Conservation (phyloP, 2,329 filamentous ascomycete species). For the Pseudogymnoascus sp. region DNA sequence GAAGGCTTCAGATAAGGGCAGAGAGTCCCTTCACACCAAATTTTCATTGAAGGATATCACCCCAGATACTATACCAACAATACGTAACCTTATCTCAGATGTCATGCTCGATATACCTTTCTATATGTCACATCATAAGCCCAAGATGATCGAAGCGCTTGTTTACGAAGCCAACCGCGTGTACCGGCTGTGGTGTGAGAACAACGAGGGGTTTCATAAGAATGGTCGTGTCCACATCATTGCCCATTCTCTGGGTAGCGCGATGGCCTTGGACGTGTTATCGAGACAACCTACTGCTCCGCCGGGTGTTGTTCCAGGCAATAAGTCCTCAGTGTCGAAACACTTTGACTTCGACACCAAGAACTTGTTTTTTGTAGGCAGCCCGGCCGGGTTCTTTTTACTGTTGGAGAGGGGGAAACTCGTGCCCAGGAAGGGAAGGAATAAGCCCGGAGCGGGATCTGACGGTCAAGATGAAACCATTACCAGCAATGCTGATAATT, state of each 20-base stretch:
- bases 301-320: constrained; percentile 42
- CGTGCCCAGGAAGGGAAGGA: constrained; percentile 66
- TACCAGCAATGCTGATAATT: constrained; percentile 70
- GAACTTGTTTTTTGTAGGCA: constrained; percentile 83
- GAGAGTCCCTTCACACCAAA: constrained; percentile 41
- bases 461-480: constrained; percentile 49
- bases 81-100: constrained; percentile 91
- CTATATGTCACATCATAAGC: constrained; percentile 93
- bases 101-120: constrained; percentile 98
- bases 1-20: constrained; percentile 44
- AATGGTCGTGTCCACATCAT: constrained; percentile 84
- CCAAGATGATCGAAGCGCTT: constrained; percentile 86
- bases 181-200: constrained; percentile 90
- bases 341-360: constrained; percentile 88
- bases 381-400: constrained; percentile 87
- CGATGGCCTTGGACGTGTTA: constrained; percentile 88
- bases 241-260: constrained; percentile 87
- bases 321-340: constrained; percentile 39
- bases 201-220: constrained; percentile 79
- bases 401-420: constrained; percentile 69
- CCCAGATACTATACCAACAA: constrained; percentile 78
- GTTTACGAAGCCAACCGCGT: constrained; percentile 88
- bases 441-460: constrained; percentile 66
- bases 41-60: constrained; percentile 83
- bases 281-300: constrained; percentile 76